A percentile compares a stretch with the other conserved stretches of the same genome.
These are phyloP conservation scores for Craterostigma plantagineum DNA, from an alignment of 257 asterid genomes.

Conservation along the genomic window DNA sequence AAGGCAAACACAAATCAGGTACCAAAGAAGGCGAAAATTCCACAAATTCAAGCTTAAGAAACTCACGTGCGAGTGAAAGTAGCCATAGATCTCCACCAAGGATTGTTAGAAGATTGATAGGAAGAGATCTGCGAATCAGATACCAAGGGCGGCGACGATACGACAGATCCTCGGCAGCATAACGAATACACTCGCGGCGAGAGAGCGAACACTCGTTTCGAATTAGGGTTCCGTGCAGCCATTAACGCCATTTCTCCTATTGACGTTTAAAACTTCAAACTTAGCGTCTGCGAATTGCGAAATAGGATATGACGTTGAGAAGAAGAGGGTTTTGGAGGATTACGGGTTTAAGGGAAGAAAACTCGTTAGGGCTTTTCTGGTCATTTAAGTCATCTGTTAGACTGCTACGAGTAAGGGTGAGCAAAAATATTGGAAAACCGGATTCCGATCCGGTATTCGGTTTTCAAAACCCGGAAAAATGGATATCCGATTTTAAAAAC, in stretches of 20 bases:
- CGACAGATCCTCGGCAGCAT: conserved; percentile 27
- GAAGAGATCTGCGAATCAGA: conserved; percentile 26
- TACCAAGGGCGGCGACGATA: conserved; percentile 20
- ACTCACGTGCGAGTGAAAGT: conserved; percentile 76
- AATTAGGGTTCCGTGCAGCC: conserved; percentile 17
- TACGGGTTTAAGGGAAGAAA: no score
- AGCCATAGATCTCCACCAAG: conserved; percentile 98
- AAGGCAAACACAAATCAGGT: neutral
- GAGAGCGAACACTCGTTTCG: conserved; percentile 20
- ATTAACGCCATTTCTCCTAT: conserved; percentile 23
- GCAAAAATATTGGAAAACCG: no score
- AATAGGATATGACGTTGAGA: no score
- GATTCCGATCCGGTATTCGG: no score
- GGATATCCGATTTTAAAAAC: no score
- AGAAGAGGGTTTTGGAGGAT: no score
- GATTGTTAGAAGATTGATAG: conserved; percentile 20
- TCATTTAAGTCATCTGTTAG: no score
- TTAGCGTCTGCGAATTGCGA: neutral
- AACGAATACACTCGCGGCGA: conserved; percentile 19
- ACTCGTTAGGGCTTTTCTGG: no score
- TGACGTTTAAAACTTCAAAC: no score
- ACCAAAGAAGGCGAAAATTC: neutral
- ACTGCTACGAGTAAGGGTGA: no score
- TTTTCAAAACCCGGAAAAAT: no score
- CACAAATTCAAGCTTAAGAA: neutral